A percentile compares a stretch with the other conserved stretches of the same genome.
phyloP scores from a whole-genome alignment of 2,329 filamentous ascomycete species.

The Neofusicoccum laricinum region DNA sequence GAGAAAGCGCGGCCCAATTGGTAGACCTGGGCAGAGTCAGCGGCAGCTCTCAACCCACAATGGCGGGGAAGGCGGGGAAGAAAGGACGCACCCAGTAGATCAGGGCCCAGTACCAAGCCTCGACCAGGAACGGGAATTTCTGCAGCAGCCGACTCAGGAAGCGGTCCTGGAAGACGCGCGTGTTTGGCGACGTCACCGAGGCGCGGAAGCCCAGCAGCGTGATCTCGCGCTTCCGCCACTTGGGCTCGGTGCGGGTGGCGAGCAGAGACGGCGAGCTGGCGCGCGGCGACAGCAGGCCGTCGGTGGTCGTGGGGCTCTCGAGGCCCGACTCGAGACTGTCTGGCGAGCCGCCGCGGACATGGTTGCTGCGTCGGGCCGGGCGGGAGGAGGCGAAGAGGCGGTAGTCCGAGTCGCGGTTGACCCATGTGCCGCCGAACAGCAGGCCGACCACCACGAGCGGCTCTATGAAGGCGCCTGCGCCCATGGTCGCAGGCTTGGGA shows the following conservation, averaged over 20 bases:
- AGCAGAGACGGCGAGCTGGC: constrained; percentile 42
- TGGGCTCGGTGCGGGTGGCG: constrained; percentile 39
- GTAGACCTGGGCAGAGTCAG: constrained; percentile 57
- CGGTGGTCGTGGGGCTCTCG: constrained; percentile 32
- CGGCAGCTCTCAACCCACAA: too few species aligned
- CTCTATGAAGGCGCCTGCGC: constrained; percentile 57
- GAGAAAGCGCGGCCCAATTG: constrained; percentile 71
- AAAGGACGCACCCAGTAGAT: constrained; percentile 68
- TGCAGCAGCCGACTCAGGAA: constrained; percentile 62
- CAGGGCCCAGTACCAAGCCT: constrained; percentile 74
- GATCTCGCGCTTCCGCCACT: constrained; percentile 52
- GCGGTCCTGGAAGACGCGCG: constrained; percentile 56
- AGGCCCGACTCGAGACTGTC: constrained; percentile 40
- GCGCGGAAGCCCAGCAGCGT: constrained; percentile 45
- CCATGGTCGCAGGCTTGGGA: constrained; percentile 39
- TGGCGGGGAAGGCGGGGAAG: not conserved
- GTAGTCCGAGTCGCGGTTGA: constrained; percentile 53
- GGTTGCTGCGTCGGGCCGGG: constrained; percentile 20
- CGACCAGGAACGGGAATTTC: constrained; percentile 69
- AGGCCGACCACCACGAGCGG: constrained; percentile 60
- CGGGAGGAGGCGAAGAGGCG: constrained; percentile 31
- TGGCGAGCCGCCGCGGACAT: constrained; percentile 36
- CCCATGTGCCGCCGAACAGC: constrained; percentile 60
- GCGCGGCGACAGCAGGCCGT: constrained; percentile 34
- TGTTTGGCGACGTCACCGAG: constrained; percentile 60